Evolutionary conservation across 2,329 filamentous ascomycete species (phyloP).

Genomic region (Microthyrium microscopicum): DNA sequence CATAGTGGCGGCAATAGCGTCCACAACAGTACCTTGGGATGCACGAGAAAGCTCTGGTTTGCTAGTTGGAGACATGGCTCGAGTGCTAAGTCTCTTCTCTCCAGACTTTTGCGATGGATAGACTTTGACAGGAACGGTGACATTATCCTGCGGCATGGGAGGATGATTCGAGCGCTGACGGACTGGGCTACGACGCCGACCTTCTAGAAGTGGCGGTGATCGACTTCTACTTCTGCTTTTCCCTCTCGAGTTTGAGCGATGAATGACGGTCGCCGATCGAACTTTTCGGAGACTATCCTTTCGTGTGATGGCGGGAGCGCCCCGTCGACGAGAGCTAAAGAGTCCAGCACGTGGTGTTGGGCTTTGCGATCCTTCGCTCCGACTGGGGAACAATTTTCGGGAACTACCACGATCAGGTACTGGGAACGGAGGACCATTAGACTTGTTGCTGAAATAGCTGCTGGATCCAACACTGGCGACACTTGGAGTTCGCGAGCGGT

Average conservation of each 20-base stretch:
- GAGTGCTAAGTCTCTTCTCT: slow-evolving; percentile 5
- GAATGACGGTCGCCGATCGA: slow-evolving; percentile 63
- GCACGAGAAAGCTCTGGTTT: neutral
- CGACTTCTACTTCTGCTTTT: slow-evolving; percentile 27
- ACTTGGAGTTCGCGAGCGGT: slow-evolving; percentile 48
- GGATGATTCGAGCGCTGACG: slow-evolving; percentile 56
- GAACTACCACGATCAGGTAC: slow-evolving; percentile 85
- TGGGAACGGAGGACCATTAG: slow-evolving; percentile 59
- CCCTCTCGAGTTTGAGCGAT: slow-evolving; percentile 32
- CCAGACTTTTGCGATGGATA: slow-evolving; percentile 18
- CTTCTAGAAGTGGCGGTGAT: slow-evolving; percentile 47
- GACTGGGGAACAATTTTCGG: slow-evolving; percentile 45
- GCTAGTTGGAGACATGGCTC: neutral
- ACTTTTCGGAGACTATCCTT: slow-evolving; percentile 60
- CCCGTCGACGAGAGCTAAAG: slow-evolving; percentile 17
- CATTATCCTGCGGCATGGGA: slow-evolving; percentile 55
- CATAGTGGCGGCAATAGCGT: slow-evolving; percentile 96
- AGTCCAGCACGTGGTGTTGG: slow-evolving; percentile 42
- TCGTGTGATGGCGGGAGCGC: slow-evolving; percentile 27
- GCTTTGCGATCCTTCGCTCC: slow-evolving; percentile 63
- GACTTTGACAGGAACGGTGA: slow-evolving; percentile 38
- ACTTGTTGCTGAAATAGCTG: slow-evolving; percentile 18
- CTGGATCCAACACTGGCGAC: slow-evolving; percentile 35
- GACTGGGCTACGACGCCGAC: too few species aligned
- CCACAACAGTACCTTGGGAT: slow-evolving; percentile 60